Percentiles rank a stretch among this genome's conserved stretches.
These are phyloP conservation scores for Wickerhamomyces ciferrii DNA, from an alignment of 805 yeast species.

Conservation along the genomic window DNA sequence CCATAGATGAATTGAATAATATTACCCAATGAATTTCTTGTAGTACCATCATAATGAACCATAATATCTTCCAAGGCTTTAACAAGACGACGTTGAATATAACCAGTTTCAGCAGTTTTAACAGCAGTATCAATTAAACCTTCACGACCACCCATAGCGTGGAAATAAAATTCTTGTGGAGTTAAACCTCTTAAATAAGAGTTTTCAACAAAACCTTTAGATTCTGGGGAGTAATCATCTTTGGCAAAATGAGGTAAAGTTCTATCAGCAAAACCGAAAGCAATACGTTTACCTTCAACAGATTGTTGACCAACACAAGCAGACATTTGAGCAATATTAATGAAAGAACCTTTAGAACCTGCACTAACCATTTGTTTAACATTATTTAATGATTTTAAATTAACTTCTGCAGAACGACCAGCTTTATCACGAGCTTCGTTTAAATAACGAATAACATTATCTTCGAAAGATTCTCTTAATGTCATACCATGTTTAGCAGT, in stretches of 20 bases:
- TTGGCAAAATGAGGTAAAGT: slow-evolving; percentile 96
- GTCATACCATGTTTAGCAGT: slow-evolving; percentile 99
- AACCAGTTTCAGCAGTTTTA: slow-evolving; percentile 98
- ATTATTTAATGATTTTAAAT: slow-evolving; percentile 88
- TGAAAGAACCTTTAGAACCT: slow-evolving; percentile 98
- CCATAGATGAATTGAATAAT: slow-evolving; percentile 95
- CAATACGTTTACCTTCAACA: slow-evolving; percentile 99
- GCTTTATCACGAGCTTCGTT: slow-evolving; percentile 99
- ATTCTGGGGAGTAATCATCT: slow-evolving; percentile 98
- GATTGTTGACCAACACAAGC: slow-evolving; percentile 99
- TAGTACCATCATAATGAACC: slow-evolving; percentile 98
- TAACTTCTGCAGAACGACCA: slow-evolving; percentile 97
- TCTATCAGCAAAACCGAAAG: slow-evolving; percentile 95
- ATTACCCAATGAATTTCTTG: slow-evolving; percentile 96
- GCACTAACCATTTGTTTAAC: slow-evolving; percentile 99
- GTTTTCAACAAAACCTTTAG: slow-evolving; percentile 96
- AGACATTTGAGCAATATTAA: slow-evolving; percentile 98
- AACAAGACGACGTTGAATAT: slow-evolving; percentile 95
- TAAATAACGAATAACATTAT: slow-evolving; percentile 88
- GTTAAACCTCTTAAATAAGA: slow-evolving; percentile 96
- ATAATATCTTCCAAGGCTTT: slow-evolving; percentile 95
- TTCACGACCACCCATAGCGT: slow-evolving; percentile 99
- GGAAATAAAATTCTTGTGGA: slow-evolving; percentile 98
- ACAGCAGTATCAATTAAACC: slow-evolving; percentile 99
- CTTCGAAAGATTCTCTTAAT: slow-evolving; percentile 95